Evolutionary conservation across 2,329 filamentous ascomycete genomes (phyloP).

Genomic region (Apiospora rasikravindrae): DNA sequence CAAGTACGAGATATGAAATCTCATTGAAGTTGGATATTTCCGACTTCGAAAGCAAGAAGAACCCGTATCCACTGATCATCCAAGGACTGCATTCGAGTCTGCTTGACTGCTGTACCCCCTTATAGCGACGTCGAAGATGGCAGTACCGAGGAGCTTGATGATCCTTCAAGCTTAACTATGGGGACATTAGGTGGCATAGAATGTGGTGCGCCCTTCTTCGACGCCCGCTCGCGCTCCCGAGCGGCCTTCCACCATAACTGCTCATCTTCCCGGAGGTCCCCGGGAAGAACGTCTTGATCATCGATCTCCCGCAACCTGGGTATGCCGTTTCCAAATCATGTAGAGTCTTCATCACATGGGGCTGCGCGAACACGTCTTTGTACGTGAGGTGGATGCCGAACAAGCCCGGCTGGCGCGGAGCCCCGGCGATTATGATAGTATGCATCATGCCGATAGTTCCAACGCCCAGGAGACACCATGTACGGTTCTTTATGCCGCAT

Average conservation of each 20-base stretch:
- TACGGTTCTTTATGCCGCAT: not conserved
- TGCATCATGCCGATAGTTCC: constrained; percentile 10
- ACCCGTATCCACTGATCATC: no score
- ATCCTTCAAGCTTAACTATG: not conserved
- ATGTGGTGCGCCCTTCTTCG: not conserved
- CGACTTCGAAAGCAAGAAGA: no score
- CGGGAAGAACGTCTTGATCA: not conserved
- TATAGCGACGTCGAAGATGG: not conserved
- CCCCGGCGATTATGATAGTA: not conserved
- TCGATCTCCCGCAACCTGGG: not conserved
- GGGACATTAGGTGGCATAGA: not conserved
- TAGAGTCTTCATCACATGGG: not conserved
- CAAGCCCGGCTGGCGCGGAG: not conserved
- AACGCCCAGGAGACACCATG: not conserved
- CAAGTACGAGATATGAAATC: no score
- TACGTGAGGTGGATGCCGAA: not conserved
- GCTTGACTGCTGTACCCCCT: no score
- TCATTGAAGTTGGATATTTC: no score
- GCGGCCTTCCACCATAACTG: not conserved
- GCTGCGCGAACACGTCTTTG: not conserved
- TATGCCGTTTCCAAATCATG: not conserved
- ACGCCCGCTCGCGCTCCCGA: not conserved
- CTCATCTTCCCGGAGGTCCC: not conserved
- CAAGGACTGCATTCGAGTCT: no score
- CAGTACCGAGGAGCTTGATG: not conserved